A percentile compares a stretch with the other conserved stretches of the same genome.
These are phyloP conservation scores for Serendipita vermifera DNA, from an alignment of 768 basidiomycete genomes.

Conservation along the genomic window DNA sequence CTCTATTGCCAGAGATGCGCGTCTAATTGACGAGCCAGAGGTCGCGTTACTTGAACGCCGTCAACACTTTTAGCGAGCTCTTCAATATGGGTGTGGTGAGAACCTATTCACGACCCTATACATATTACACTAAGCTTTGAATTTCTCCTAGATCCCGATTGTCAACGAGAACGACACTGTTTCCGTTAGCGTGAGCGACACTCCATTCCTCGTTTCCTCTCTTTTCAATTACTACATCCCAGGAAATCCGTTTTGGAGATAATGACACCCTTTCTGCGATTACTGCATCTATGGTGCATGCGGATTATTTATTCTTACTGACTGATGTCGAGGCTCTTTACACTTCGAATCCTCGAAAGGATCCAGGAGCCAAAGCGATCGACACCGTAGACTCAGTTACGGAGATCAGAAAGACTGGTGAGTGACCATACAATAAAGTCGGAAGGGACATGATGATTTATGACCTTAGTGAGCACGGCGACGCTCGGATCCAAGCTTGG, in stretches of 20 bases:
- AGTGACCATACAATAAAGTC: slow-evolving; percentile 12
- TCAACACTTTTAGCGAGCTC: slow-evolving; percentile 87
- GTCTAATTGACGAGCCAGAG: slow-evolving; percentile 37
- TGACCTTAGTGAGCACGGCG: slow-evolving; percentile 63
- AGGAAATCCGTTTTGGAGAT: slow-evolving; percentile 99
- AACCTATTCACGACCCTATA: too few relatives aligned
- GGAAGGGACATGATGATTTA: background rate
- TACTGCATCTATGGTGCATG: slow-evolving; percentile 93
- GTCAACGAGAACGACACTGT: slow-evolving; percentile 99
- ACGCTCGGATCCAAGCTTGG: slow-evolving; percentile 89
- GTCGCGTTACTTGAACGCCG: slow-evolving; percentile 90
- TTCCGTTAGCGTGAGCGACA: slow-evolving; percentile 77
- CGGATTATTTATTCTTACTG: slow-evolving; percentile 90
- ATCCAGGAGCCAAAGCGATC: slow-evolving; percentile 67
- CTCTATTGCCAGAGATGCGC: background rate
- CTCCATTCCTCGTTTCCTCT: background rate
- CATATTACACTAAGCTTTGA: background rate
- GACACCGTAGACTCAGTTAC: slow-evolving; percentile 73
- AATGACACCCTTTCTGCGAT: slow-evolving; percentile 98
- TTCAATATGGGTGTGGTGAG: slow-evolving; percentile 79
- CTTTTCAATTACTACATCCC: background rate
- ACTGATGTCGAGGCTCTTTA: slow-evolving; percentile 96
- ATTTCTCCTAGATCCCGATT: slow-evolving; percentile 41
- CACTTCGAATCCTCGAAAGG: slow-evolving; percentile 88
- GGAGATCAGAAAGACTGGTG: slow-evolving; percentile 69